phyloP scores from a whole-genome alignment of 768 basidiomycete genomes.

The Postia placenta region DNA sequence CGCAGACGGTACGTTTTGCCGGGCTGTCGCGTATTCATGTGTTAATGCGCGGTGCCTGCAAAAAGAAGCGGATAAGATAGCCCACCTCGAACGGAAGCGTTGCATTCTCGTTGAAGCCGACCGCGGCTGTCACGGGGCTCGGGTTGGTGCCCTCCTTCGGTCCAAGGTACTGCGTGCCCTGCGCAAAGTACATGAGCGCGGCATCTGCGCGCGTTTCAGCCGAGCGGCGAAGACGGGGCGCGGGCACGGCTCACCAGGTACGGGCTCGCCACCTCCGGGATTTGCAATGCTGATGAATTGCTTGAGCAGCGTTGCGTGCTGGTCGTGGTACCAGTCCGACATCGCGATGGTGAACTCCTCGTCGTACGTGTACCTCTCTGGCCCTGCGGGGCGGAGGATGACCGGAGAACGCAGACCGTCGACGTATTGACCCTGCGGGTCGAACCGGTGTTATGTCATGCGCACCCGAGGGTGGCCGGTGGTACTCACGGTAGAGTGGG shows the following conservation, averaged over 20 bases:
- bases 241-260: conserved; percentile 61
- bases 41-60: too few species aligned
- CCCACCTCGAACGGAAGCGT: conserved; percentile 63
- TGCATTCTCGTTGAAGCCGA: conserved; percentile 85
- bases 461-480: background rate
- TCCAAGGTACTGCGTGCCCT: conserved; percentile 65
- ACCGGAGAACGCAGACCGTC: conserved; percentile 90
- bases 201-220: conserved; percentile 43
- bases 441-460: background rate
- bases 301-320: conserved; percentile 56
- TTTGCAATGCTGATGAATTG: conserved; percentile 67
- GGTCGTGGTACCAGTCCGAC: conserved; percentile 89
- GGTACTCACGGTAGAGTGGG: conserved; percentile 38
- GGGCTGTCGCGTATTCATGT: conserved; percentile 27
- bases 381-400: conserved; percentile 60
- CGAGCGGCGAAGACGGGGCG: background rate
- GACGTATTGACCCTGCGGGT: conserved; percentile 73
- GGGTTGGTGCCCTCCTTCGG: conserved; percentile 45
- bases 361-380: conserved; percentile 75
- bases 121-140: conserved; percentile 43
- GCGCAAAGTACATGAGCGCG: conserved; percentile 77
- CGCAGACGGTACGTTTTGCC: conserved; percentile 90
- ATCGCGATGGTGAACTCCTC: conserved; percentile 85
- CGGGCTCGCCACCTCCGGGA: conserved; percentile 82
- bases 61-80: too few species aligned